Evolutionary conservation across 75 land plant species (phyloP), one percentile per base, ranked within the genome.

Genomic region (Isoetes taiwanensis): DNA sequence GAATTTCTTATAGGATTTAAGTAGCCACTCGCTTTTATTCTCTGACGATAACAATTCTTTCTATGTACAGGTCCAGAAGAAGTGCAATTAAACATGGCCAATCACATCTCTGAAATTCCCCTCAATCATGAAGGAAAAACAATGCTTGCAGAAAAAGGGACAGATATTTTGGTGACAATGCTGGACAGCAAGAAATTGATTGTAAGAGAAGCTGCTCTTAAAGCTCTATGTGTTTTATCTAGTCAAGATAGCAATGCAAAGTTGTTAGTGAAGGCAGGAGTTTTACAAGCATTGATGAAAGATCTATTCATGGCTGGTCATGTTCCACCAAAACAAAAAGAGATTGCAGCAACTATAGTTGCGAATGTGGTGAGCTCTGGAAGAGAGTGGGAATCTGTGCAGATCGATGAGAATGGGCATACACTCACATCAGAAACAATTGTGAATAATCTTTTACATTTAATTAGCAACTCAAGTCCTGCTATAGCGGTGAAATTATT

Each of bases 391-490:
- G 78, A 79, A 25, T 64, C 72, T 25, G 71, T 82, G n/a, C 67
- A 70, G 2, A 57, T 94, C 57, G 86, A 73, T 54, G 66, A 77
- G 37, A 77, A 73, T 23, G 58, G 78, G 41, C 80, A 80, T 64
- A 94, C 96, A 10, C 63, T 94, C 16, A 82, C 82, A 9, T 94
- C 99, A 24, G 96, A 94, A 57, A 73, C 72, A 28, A 74, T 73
- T 17, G 53, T 94, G 16, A 86, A 94, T 59, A 84, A 79, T 46
- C 64, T 94, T 2, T 72, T 94, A 3, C 86, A 84, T 67, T 76
- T 94, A 30, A 89, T 94, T 57, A 94, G 96, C 71, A 94, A 89
- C 61, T 88, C 96, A 10, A 95, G 98, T 17, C 98, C 98, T 32
- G 75, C 85, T 23, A 93, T 93, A 5, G 98, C 75, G 64, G 74